These are phyloP conservation scores for Capronia coronata DNA, from an alignment of 2,329 filamentous ascomycete genomes.

Conservation along the genomic window DNA sequence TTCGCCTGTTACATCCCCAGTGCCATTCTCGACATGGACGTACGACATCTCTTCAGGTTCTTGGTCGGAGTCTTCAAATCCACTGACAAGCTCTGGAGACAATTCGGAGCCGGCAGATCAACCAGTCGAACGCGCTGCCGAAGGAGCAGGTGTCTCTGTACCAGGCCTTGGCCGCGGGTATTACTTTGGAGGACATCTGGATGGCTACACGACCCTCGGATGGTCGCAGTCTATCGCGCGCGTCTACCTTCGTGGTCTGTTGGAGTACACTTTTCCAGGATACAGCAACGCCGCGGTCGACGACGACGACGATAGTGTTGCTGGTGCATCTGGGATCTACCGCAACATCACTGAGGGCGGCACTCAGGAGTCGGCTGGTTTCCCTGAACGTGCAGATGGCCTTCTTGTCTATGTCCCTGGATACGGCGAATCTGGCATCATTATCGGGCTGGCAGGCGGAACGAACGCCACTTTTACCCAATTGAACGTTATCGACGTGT, in stretches of 20 bases:
- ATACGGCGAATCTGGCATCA: conserved; percentile 66
- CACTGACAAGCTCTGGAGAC: conserved; percentile 57
- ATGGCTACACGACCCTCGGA: conserved; percentile 55
- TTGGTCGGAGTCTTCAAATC: conserved; percentile 59
- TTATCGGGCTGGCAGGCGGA: conserved; percentile 72
- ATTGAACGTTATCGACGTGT: conserved; percentile 73
- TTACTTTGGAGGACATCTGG: conserved; percentile 73
- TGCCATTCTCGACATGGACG: conserved; percentile 60
- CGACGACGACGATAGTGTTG: conserved; percentile 47
- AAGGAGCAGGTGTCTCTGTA: conserved; percentile 66
- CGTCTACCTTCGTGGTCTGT: conserved; percentile 65
- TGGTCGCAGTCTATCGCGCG: conserved; percentile 61
- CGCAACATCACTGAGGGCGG: conserved; percentile 69
- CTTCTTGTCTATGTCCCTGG: conserved; percentile 69
- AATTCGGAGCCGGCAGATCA: conserved; percentile 52
- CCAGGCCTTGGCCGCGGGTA: conserved; percentile 64
- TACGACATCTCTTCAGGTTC: conserved; percentile 55
- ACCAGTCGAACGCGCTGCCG: conserved; percentile 61
- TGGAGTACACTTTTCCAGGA: conserved; percentile 71
- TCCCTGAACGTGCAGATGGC: conserved; percentile 68
- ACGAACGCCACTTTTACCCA: conserved; percentile 58
- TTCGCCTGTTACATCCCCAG: conserved; percentile 51
- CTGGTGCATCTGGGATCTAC: conserved; percentile 58
- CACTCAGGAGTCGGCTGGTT: conserved; percentile 58
- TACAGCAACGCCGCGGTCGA: conserved; percentile 58